A percentile compares a stretch with the other conserved stretches of the same genome.
Evolutionary conservation across 257 asterid species (phyloP).

Genomic region (Rhazya stricta): DNA sequence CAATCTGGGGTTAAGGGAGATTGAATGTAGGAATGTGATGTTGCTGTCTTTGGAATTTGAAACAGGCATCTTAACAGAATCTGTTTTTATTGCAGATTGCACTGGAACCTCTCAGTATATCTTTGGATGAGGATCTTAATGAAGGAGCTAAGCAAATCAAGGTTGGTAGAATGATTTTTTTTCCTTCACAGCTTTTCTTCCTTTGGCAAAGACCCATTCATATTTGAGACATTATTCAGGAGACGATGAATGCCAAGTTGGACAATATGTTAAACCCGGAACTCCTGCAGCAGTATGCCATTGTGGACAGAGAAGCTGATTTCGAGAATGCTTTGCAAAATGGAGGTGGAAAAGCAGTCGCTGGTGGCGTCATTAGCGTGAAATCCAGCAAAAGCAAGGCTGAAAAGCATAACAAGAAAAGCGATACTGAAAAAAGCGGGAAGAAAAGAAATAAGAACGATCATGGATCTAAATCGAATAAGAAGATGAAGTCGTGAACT

Average conservation of each 20-base stretch:
- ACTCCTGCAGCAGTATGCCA: conserved; percentile 61
- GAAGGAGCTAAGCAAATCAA: conserved; percentile 64
- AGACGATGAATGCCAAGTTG: conserved; percentile 44
- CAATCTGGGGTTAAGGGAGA: not conserved
- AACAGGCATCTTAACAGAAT: not conserved
- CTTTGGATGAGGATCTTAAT: conserved; percentile 82
- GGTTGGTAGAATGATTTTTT: conserved; percentile 34
- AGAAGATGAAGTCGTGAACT: conserved; percentile 44
- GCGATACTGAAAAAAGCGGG: conserved; percentile 27
- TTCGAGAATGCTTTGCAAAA: conserved; percentile 69
- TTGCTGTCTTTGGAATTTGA: not conserved
- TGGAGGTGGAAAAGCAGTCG: conserved; percentile 37
- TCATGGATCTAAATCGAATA: conserved; percentile 48
- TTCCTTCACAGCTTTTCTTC: not conserved
- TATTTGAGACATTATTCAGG: conserved; percentile 29
- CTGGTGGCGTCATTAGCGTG: conserved; percentile 57
- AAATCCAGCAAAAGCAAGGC: conserved; percentile 42
- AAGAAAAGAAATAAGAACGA: conserved; percentile 57
- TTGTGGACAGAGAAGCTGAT: conserved; percentile 61
- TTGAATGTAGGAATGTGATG: not conserved
- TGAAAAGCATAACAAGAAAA: conserved; percentile 30
- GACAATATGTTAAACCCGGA: conserved; percentile 52
- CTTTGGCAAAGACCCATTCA: not conserved
- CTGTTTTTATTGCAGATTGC: conserved; percentile 36
- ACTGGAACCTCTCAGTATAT: conserved; percentile 64